Percentiles rank a stretch among this genome's conserved stretches.
These are phyloP conservation scores for Diversispora eburnea DNA, from an alignment of 192 early-diverging fungal genomes.

Conservation along the genomic window DNA sequence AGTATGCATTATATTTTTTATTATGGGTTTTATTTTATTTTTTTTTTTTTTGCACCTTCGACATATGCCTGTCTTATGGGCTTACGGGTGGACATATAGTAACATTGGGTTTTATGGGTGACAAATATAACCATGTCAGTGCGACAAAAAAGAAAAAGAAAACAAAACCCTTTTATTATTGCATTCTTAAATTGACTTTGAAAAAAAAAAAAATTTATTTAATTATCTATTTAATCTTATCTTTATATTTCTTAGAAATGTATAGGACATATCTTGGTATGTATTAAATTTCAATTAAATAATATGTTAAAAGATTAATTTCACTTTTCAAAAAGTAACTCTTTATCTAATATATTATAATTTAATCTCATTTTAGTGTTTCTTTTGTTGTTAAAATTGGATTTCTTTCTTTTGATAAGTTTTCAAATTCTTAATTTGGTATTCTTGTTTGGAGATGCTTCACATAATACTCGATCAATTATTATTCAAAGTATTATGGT, in stretches of 20 bases:
- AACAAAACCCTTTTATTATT: too few species aligned
- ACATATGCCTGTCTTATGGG: too few species aligned
- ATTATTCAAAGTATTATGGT: constrained; percentile 20
- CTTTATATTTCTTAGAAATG: constrained; percentile 41
- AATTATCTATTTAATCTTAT: neutral
- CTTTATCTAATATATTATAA: neutral
- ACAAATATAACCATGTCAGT: too few species aligned
- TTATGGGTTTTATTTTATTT: neutral
- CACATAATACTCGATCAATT: neutral
- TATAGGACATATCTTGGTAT: constrained; percentile 57
- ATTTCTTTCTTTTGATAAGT: constrained; percentile 2
- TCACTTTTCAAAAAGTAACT: neutral
- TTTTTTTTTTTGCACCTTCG: neutral
- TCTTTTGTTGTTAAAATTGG: constrained; percentile 14
- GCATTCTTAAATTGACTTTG: too few species aligned
- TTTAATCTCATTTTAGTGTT: constrained; percentile 6
- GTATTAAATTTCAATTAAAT: neutral
- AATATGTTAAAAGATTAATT: neutral
- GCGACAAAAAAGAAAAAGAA: too few species aligned
- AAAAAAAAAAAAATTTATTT: too few species aligned
- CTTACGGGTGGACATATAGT: too few species aligned
- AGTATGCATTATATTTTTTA: constrained; percentile 34
- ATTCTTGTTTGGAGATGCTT: constrained; percentile 13
- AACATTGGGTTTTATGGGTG: too few species aligned
- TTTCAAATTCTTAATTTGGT: constrained; percentile 26